Percentiles rank a stretch among this genome's conserved stretches.
Conservation (phyloP, 1,139 yeast species). For the Eremothecium coryli region DNA sequence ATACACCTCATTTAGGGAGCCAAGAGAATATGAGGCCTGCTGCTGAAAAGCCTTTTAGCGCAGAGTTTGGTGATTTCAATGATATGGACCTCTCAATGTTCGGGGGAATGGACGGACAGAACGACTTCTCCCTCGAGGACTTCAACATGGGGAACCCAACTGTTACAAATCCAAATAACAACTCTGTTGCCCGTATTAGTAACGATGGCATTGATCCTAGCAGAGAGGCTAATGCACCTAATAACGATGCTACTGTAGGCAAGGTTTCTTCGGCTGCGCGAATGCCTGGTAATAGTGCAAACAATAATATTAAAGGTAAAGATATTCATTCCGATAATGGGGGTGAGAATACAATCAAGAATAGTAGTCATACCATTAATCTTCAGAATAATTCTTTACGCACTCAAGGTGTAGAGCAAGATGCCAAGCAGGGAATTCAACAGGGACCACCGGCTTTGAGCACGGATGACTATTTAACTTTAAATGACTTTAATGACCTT, state of each 20-base stretch:
- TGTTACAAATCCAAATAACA: slow-evolving; percentile 4
- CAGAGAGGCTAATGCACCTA: background rate
- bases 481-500: slow-evolving; percentile 30
- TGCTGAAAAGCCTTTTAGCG: slow-evolving; percentile 8
- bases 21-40: background rate
- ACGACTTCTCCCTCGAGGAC: slow-evolving; percentile 18
- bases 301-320: slow-evolving; percentile 8
- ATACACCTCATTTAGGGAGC: slow-evolving; percentile 1
- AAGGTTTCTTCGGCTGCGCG: slow-evolving; percentile 1
- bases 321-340: slow-evolving; percentile 3
- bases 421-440: slow-evolving; percentile 2
- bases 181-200: background rate
- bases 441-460: slow-evolving; percentile 7
- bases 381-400: slow-evolving; percentile 4
- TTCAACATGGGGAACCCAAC: slow-evolving; percentile 12
- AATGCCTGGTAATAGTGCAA: slow-evolving; percentile 3
- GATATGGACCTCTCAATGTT: slow-evolving; percentile 29
- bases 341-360: slow-evolving; percentile 4
- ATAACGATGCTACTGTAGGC: slow-evolving; percentile 7
- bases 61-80: slow-evolving; percentile 22
- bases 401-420: slow-evolving; percentile 8
- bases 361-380: slow-evolving; percentile 6
- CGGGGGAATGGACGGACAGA: slow-evolving; percentile 21
- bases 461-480: slow-evolving; percentile 27
- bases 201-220: background rate